Percentiles rank a stretch among this genome's conserved stretches.
Conservation (phyloP, 768 basidiomycete species). For the Suillus clintonianus region DNA sequence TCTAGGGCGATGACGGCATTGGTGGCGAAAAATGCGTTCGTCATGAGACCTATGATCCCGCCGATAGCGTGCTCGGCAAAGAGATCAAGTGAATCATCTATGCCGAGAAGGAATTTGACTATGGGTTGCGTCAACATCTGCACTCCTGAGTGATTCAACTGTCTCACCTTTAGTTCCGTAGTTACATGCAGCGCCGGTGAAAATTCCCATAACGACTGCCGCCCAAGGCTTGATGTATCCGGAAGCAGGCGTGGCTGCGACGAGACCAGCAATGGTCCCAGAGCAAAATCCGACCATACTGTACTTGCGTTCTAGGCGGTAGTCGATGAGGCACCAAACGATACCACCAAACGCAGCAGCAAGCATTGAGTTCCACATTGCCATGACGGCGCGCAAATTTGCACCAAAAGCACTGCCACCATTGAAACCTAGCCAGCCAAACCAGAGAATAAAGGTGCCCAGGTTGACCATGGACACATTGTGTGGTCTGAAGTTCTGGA, state of each 20-base stretch:
- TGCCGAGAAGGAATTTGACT: slow-evolving; percentile 72
- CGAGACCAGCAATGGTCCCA: slow-evolving; percentile 87
- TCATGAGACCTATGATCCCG: slow-evolving; percentile 74
- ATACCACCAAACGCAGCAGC: slow-evolving; percentile 83
- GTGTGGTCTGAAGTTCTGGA: slow-evolving; percentile 83
- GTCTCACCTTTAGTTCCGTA: slow-evolving; percentile 78
- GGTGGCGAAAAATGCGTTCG: slow-evolving; percentile 78
- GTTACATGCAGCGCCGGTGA: slow-evolving; percentile 75
- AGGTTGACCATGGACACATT: slow-evolving; percentile 82
- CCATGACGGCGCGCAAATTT: slow-evolving; percentile 83
- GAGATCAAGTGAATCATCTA: slow-evolving; percentile 91
- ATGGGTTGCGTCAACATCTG: slow-evolving; percentile 12
- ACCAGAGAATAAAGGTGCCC: slow-evolving; percentile 86
- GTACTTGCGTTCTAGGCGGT: slow-evolving; percentile 75
- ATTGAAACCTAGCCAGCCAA: slow-evolving; percentile 88
- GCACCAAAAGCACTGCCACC: slow-evolving; percentile 88
- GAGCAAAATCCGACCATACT: slow-evolving; percentile 90
- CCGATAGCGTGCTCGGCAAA: slow-evolving; percentile 93
- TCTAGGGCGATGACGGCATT: slow-evolving; percentile 65
- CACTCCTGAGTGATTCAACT: not conserved
- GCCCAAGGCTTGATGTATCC: slow-evolving; percentile 82
- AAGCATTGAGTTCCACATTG: slow-evolving; percentile 88
- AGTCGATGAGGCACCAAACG: slow-evolving; percentile 83
- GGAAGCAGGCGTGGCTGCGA: slow-evolving; percentile 86
- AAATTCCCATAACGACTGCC: slow-evolving; percentile 70